Evolutionary conservation across 2,329 filamentous ascomycete species (phyloP), one percentile per base, ranked within the genome.

Genomic region (Fusarium palustre): DNA sequence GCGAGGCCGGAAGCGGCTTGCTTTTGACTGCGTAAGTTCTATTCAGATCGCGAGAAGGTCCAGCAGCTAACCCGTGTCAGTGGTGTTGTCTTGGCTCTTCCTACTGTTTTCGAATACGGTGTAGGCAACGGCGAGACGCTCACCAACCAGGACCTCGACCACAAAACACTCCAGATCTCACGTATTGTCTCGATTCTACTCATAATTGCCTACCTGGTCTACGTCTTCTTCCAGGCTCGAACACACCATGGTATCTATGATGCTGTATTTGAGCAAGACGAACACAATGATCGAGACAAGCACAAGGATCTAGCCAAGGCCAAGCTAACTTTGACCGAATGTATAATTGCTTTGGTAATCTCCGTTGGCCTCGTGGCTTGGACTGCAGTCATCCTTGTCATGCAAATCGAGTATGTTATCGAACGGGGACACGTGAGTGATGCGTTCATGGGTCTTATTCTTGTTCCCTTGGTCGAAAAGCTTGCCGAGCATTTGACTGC

Each of bases 401-500:
- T 89, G 52, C 84, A 94, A 74, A 96, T 96, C 61, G 85, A 88
- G 38, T 82, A 80, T 72, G 87, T 88, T 7, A 85, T 87, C 38
- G 71, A 80, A 38, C 70, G 79, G 24, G 79, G 79, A 22, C 70
- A 77, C 59, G 79, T 88, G 18, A 84, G 84, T 0, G 85, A 87
- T 56, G 81, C 86, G 2, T 87, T 86, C 66, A 85, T 88, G 79
- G 86, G 92, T 73, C 82, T 97, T 38, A 95, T 96, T 69, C 84
- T 97, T 1, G 87, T 96, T 7, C 90, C 92, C 6, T 84, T 97
- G 0, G 92, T 96, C 8, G 93, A 97, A 76, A 97, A 97, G 79
- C 90, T 91, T 4, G 92, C 93, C 15, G 93, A 97, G 79, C 93
- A 97, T 79, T 82, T 97, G 47, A 94, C 92, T 3, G 92, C 92